Evolutionary conservation across 495 filamentous ascomycete species (phyloP).

Genomic region (Aspergillus steynii): DNA sequence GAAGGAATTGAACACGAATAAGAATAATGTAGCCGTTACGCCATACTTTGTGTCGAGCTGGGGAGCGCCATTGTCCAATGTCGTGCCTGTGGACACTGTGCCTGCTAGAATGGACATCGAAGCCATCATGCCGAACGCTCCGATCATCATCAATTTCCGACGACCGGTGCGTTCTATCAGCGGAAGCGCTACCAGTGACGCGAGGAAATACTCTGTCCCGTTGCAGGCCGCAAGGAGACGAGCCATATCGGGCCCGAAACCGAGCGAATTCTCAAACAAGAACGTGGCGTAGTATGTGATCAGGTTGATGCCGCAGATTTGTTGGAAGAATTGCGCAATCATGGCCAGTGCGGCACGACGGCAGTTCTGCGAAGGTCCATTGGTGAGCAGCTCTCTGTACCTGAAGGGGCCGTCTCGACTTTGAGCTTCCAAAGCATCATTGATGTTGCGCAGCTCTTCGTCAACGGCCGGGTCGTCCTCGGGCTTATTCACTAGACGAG

Average conservation of each 20-base stretch:
- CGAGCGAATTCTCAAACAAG: constrained; percentile 22
- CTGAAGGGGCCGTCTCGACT: background rate
- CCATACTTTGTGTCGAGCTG: constrained; percentile 10
- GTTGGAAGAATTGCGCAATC: constrained; percentile 35
- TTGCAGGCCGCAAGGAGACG: constrained; percentile 29
- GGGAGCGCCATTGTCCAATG: constrained; percentile 2
- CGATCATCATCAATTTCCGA: constrained; percentile 24
- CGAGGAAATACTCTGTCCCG: constrained; percentile 30
- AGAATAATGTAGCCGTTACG: constrained; percentile 21
- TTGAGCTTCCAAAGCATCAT: constrained; percentile 4
- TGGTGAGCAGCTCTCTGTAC: constrained; percentile 7
- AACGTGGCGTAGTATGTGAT: constrained; percentile 29
- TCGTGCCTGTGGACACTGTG: background rate
- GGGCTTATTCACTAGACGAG: constrained; percentile 27
- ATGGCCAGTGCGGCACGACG: constrained; percentile 23
- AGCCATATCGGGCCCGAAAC: constrained; percentile 20
- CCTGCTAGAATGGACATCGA: constrained; percentile 24
- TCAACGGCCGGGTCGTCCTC: constrained; percentile 29
- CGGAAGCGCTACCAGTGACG: constrained; percentile 25
- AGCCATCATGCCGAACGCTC: constrained; percentile 23
- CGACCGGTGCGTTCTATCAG: constrained; percentile 30
- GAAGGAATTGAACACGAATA: constrained; percentile 29
- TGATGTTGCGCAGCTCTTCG: constrained; percentile 21
- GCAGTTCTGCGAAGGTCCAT: constrained; percentile 8
- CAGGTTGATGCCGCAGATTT: constrained; percentile 34